These are phyloP conservation scores for Saturnispora mendoncae DNA, from an alignment of 805 yeast genomes.

Conservation along the genomic window DNA sequence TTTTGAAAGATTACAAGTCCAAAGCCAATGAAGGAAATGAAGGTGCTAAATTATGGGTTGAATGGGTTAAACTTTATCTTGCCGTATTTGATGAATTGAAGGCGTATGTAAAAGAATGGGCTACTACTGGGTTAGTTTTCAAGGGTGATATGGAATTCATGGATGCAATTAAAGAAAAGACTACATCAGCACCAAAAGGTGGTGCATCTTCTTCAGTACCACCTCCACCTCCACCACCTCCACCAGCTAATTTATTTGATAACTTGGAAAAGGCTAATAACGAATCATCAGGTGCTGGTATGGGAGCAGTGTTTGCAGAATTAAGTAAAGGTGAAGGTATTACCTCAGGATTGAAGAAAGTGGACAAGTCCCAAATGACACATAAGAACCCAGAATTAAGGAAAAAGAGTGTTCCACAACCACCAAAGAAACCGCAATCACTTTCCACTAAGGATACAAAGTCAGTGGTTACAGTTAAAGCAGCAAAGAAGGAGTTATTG, in stretches of 20 bases:
- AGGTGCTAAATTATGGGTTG: conserved; percentile 34
- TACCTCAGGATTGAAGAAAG: conserved; percentile 82
- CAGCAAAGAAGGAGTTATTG: conserved; percentile 57
- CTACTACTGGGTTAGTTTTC: conserved; percentile 84
- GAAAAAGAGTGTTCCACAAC: conserved; percentile 53
- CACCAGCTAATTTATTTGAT: conserved; percentile 67
- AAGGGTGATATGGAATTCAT: conserved; percentile 52
- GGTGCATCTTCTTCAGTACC: conserved; percentile 33
- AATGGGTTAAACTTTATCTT: conserved; percentile 71
- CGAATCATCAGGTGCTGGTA: conserved; percentile 35
- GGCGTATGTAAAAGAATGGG: conserved; percentile 65
- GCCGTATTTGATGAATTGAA: conserved; percentile 61
- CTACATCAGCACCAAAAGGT: conserved; percentile 16
- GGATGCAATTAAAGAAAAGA: conserved; percentile 33
- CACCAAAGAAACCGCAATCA: conserved; percentile 74
- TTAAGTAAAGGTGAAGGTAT: conserved; percentile 77
- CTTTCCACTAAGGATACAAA: conserved; percentile 31
- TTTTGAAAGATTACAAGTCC: conserved; percentile 76
- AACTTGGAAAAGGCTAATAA: conserved; percentile 19
- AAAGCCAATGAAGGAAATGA: conserved; percentile 35
- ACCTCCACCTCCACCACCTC: conserved; percentile 70
- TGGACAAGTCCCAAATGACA: conserved; percentile 88
- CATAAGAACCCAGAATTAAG: conserved; percentile 85
- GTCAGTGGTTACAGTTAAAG: conserved; percentile 23
- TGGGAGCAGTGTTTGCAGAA: conserved; percentile 87